These are phyloP conservation scores for Blastocystis sp. DNA, from an alignment of 352 stramenopile genomes.

Conservation along the genomic window DNA sequence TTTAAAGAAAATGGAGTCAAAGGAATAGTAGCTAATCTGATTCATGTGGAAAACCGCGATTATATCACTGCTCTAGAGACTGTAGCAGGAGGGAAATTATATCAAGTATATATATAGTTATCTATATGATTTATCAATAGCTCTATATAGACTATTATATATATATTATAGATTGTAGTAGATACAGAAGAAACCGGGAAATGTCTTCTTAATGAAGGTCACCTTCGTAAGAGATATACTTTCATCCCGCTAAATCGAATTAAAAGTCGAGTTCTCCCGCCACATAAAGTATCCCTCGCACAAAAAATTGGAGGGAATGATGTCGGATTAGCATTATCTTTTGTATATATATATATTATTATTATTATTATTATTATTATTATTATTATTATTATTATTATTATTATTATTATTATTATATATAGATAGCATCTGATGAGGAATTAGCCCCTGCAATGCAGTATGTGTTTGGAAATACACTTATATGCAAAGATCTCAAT, in stretches of 20 bases:
- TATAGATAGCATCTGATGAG: not conserved
- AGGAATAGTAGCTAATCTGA: conserved; percentile 78
- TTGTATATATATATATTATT: not conserved
- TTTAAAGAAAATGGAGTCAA: no score
- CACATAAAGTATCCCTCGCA: not conserved
- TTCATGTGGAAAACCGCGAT: conserved; percentile 73
- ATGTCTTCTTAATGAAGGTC: conserved; percentile 81
- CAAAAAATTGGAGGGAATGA: not conserved
- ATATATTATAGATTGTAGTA: conserved; percentile 60
- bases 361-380: not conserved
- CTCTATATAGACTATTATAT: not conserved
- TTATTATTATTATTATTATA: no score
- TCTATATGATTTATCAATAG: not conserved
- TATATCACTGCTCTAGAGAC: conserved; percentile 86
- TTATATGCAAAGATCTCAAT: conserved; percentile 95
- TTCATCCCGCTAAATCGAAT: conserved; percentile 97
- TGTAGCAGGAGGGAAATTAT: conserved; percentile 82
- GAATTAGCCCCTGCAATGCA: conserved; percentile 68
- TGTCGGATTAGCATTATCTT: not conserved
- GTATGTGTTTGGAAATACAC: conserved; percentile 88
- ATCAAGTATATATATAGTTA: conserved; percentile 53
- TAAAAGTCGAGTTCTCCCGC: conserved; percentile 49
- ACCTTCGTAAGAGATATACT: conserved; percentile 79
- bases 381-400: not conserved
- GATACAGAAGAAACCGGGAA: conserved; percentile 93